phyloP scores from a whole-genome alignment of 192 early-diverging fungal genomes.

The Coemansia sp. region DNA sequence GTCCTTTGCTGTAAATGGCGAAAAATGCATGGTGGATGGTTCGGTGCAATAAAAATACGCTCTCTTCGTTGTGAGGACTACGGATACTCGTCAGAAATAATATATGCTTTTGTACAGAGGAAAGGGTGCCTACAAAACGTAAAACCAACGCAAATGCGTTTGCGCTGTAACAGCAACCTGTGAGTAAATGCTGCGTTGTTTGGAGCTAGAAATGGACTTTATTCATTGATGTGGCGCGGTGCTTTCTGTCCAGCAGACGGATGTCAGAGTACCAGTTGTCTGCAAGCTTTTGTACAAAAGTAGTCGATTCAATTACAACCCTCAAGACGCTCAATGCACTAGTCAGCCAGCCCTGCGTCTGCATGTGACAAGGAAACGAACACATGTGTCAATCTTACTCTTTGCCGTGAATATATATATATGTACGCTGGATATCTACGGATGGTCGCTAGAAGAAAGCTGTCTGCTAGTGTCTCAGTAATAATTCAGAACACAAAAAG shows the following conservation, averaged over 20 bases:
- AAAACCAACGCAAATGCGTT: background rate
- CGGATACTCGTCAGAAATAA: background rate
- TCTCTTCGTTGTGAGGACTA: background rate
- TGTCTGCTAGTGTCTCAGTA: background rate
- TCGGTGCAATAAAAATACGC: background rate
- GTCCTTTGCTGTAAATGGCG: slow-evolving; percentile 8
- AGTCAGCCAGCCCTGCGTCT: background rate
- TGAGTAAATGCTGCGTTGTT: background rate
- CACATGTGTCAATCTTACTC: background rate
- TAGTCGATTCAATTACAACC: background rate
- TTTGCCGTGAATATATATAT: background rate
- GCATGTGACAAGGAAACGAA: background rate
- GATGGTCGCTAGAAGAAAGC: background rate
- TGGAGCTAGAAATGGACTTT: background rate
- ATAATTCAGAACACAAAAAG: background rate
- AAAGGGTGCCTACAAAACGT: background rate
- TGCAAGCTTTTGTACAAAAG: background rate
- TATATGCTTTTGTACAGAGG: background rate
- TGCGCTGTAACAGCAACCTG: background rate
- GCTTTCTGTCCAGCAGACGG: background rate
- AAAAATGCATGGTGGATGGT: slow-evolving; percentile 9
- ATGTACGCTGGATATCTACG: background rate
- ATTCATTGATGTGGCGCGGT: slow-evolving; percentile 1
- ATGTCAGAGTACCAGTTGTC: background rate
- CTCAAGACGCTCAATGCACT: background rate